A percentile compares a stretch with the other conserved stretches of the same genome.
Conservation (phyloP, 768 basidiomycete genomes). For the Mycena maculata region DNA sequence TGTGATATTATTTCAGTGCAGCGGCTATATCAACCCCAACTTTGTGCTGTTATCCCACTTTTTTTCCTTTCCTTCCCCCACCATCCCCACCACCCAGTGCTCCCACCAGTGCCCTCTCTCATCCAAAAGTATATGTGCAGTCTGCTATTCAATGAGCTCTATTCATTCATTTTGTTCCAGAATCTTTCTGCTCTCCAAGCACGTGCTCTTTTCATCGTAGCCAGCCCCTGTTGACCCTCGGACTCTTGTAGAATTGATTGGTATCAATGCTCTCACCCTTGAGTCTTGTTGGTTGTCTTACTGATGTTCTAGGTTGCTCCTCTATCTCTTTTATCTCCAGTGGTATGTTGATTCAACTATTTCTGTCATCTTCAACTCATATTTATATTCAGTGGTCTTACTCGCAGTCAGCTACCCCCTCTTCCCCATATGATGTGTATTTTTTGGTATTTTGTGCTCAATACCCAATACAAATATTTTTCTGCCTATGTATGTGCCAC, state of each 20-base stretch:
- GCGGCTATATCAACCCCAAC: background rate
- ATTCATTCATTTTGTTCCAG: too few relatives aligned
- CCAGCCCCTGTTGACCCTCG: too few relatives aligned
- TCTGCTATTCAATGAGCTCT: too few relatives aligned
- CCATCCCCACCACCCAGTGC: background rate
- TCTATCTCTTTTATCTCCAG: constrained; percentile 1
- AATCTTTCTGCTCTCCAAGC: too few relatives aligned
- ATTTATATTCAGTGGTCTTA: background rate
- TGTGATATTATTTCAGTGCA: background rate
- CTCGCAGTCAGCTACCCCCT: background rate
- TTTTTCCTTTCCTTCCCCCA: constrained; percentile 3
- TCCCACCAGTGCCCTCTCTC: too few relatives aligned
- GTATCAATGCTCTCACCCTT: background rate
- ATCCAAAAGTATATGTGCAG: background rate
- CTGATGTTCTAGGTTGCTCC: constrained; percentile 6
- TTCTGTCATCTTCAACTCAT: constrained; percentile 4
- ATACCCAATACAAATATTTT: constrained; percentile 7
- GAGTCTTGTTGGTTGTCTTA: constrained; percentile 2
- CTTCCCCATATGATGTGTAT: background rate
- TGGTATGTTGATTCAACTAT: constrained; percentile 1
- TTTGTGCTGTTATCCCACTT: background rate
- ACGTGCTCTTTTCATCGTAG: too few relatives aligned
- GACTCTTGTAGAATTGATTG: too few relatives aligned
- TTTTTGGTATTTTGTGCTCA: constrained; percentile 6
- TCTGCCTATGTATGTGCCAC: constrained; percentile 10